Percentiles rank a stretch among this genome's conserved stretches.
Evolutionary conservation across 805 yeast genomes (phyloP).

Genomic region (Pichia scutulata): DNA sequence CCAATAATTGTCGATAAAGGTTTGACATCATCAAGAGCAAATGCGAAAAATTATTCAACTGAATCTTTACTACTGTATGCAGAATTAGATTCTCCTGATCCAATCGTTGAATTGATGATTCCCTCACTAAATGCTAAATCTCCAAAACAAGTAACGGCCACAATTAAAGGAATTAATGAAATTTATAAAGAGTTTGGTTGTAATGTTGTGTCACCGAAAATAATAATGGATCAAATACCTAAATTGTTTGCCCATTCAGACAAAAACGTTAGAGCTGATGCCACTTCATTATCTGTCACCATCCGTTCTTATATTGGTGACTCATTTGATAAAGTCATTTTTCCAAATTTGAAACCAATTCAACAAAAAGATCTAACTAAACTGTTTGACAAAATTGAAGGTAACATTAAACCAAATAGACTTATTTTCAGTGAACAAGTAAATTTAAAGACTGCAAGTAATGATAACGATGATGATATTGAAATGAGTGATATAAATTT

Average conservation of each 20-base stretch:
- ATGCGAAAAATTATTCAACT: slow-evolving; percentile 58
- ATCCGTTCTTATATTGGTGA: slow-evolving; percentile 70
- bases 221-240: slow-evolving; percentile 49
- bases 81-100: slow-evolving; percentile 60
- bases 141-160: slow-evolving; percentile 74
- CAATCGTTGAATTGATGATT: slow-evolving; percentile 56
- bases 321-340: slow-evolving; percentile 47
- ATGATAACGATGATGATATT: slow-evolving; percentile 30
- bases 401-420: slow-evolving; percentile 44
- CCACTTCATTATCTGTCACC: slow-evolving; percentile 60
- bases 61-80: slow-evolving; percentile 56
- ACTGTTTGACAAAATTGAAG: slow-evolving; percentile 48
- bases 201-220: slow-evolving; percentile 47
- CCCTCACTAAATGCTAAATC: slow-evolving; percentile 55
- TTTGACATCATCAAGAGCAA: slow-evolving; percentile 62
- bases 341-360: slow-evolving; percentile 76
- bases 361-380: slow-evolving; percentile 79
- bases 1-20: slow-evolving; percentile 73
- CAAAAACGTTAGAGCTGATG: slow-evolving; percentile 73
- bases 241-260: slow-evolving; percentile 81
- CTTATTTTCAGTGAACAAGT: slow-evolving; percentile 39
- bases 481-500: slow-evolving; percentile 28
- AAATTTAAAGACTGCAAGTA: slow-evolving; percentile 7
- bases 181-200: slow-evolving; percentile 61
- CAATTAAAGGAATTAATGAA: slow-evolving; percentile 47